Evolutionary conservation across 2,329 filamentous ascomycete species (phyloP).

Genomic region (Fusarium sacchari): DNA sequence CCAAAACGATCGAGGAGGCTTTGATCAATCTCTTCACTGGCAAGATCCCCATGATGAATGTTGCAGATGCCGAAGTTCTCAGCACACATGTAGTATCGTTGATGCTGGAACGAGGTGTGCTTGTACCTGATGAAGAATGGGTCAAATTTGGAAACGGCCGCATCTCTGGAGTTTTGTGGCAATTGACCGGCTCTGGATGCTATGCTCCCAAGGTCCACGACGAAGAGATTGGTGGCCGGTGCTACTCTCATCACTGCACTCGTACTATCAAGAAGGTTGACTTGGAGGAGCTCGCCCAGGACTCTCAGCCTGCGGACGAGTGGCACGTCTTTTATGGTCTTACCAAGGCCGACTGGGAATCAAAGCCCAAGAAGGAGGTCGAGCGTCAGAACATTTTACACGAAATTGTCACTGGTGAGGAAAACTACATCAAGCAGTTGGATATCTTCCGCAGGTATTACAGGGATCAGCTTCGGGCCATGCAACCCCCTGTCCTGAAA

Average conservation of each 20-base stretch:
- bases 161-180: conserved; percentile 91
- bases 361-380: conserved; percentile 83
- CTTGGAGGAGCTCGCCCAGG: conserved; percentile 77
- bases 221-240: conserved; percentile 74
- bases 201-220: conserved; percentile 88
- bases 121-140: conserved; percentile 95
- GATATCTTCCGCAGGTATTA: conserved; percentile 88
- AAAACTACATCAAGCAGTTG: conserved; percentile 88
- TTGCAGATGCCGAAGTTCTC: conserved; percentile 91
- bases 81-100: conserved; percentile 79
- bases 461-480: conserved; percentile 77
- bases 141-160: conserved; percentile 86
- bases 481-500: conserved; percentile 82
- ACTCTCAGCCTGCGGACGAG: conserved; percentile 75
- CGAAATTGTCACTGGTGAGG: conserved; percentile 93
- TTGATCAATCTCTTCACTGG: conserved; percentile 89
- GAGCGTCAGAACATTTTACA: conserved; percentile 94
- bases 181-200: conserved; percentile 90
- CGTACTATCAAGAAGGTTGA: conserved; percentile 95
- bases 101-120: conserved; percentile 81
- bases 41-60: conserved; percentile 98
- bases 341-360: conserved; percentile 78
- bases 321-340: conserved; percentile 92
- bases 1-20: conserved; percentile 86
- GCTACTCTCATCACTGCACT: conserved; percentile 94